Percentiles rank a stretch among this genome's conserved stretches.
phyloP scores from a whole-genome alignment of 2,329 filamentous ascomycete genomes.

The Scytalidium lignicola region DNA sequence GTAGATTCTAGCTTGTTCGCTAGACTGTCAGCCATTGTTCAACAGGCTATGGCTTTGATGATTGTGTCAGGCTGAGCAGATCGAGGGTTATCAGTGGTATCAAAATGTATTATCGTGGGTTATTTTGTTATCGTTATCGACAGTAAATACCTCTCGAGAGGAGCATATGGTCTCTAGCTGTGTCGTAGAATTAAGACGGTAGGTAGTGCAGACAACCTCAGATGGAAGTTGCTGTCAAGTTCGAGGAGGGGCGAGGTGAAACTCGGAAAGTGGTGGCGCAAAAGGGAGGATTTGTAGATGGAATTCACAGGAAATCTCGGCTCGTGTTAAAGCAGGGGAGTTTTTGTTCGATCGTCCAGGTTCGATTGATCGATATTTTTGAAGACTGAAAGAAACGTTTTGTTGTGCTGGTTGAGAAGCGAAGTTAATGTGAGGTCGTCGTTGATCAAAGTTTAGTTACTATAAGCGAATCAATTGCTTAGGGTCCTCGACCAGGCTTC shows the following conservation, averaged over 20 bases:
- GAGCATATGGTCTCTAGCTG: not conserved
- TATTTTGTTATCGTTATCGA: not conserved
- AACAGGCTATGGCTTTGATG: not conserved
- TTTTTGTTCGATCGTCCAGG: not conserved
- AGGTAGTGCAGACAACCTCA: not conserved
- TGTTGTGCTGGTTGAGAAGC: not conserved
- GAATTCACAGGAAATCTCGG: not conserved
- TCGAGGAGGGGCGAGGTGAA: not conserved
- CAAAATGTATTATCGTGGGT: not conserved
- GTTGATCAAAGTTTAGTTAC: not conserved
- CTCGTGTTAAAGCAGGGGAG: not conserved
- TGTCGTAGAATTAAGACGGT: not conserved
- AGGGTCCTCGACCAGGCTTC: not conserved
- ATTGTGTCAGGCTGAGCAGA: not conserved
- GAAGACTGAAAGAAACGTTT: not conserved
- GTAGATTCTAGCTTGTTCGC: constrained; percentile 53
- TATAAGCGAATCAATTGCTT: not conserved
- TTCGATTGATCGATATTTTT: not conserved
- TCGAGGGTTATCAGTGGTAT: not conserved
- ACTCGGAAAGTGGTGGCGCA: not conserved
- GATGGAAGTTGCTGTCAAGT: not conserved
- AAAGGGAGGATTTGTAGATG: not conserved
- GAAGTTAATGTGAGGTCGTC: not conserved
- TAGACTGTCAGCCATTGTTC: constrained; percentile 40
- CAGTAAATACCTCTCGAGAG: not conserved